Conservation (phyloP, 768 basidiomycete species). For the Macrolepiota fuliginosa region DNA sequence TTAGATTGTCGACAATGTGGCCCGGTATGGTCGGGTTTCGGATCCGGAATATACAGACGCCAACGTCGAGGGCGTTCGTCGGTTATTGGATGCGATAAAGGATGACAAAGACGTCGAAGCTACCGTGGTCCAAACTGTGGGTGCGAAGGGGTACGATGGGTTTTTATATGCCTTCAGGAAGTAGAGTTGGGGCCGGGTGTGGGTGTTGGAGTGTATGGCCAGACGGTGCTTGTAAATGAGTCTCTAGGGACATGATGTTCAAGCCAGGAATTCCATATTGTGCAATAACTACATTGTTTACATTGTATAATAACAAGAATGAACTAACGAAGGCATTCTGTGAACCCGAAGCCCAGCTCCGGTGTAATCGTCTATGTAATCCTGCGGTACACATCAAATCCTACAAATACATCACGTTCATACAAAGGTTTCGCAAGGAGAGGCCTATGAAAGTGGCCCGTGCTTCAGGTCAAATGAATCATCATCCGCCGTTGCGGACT, state of each 20-base stretch:
- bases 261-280: too few species aligned
- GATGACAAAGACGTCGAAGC: constrained; percentile 49
- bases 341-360: background rate
- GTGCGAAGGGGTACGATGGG: constrained; percentile 53
- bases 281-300: background rate
- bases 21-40: constrained; percentile 45
- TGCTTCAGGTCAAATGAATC: constrained; percentile 24
- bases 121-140: constrained; percentile 47
- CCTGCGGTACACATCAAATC: background rate
- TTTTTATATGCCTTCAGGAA: constrained; percentile 48
- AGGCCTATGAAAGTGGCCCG: background rate
- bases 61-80: constrained; percentile 44
- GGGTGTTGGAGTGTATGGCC: background rate
- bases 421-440: background rate
- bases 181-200: constrained; percentile 16
- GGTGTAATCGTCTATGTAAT: background rate
- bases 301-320: background rate
- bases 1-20: constrained; percentile 64
- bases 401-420: background rate
- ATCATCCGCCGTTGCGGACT: constrained; percentile 32
- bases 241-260: background rate
- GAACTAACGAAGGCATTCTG: background rate
- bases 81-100: constrained; percentile 42
- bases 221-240: background rate
- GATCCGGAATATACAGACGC: constrained; percentile 32